Percentiles rank a stretch among this genome's conserved stretches.
Evolutionary conservation across 108 stramenopile species (phyloP).

Genomic region (Pseudonitzschia pungens): DNA sequence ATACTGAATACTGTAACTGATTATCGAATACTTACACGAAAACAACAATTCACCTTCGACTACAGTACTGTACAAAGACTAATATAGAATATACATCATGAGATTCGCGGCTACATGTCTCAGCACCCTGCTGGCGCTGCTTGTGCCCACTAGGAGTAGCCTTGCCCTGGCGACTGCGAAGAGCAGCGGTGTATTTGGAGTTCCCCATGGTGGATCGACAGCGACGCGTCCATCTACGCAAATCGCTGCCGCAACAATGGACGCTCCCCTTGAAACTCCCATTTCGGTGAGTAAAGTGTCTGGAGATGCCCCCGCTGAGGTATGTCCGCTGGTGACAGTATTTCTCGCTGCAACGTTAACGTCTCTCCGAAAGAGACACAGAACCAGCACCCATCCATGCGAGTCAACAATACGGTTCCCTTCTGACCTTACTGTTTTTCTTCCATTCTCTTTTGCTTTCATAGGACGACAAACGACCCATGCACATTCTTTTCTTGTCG

Average conservation of each 20-base stretch:
- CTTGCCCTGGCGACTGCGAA: not conserved
- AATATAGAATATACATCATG: not conserved
- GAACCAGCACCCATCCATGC: not conserved
- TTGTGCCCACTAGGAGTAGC: slow-evolving; percentile 2
- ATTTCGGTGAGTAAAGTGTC: not conserved
- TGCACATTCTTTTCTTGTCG: slow-evolving; percentile 90
- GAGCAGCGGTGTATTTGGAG: not conserved
- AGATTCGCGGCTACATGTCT: not conserved
- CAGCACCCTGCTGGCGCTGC: not conserved
- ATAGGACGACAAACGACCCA: slow-evolving; percentile 33
- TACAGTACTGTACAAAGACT: no score
- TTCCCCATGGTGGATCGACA: not conserved
- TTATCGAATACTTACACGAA: not conserved
- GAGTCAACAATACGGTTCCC: not conserved
- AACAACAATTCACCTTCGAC: not conserved
- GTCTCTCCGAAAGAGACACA: no score
- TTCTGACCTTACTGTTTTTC: not conserved
- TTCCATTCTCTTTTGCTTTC: not conserved
- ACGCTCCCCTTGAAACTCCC: not conserved
- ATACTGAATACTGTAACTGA: not conserved
- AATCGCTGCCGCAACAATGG: not conserved
- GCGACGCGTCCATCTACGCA: not conserved
- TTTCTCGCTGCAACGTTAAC: no score
- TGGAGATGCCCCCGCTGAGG: not conserved
- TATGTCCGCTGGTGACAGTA: not conserved